Evolutionary conservation across 352 stramenopile genomes (phyloP), one percentile per base, ranked within the genome.

Genomic region (Pythium sp.): DNA sequence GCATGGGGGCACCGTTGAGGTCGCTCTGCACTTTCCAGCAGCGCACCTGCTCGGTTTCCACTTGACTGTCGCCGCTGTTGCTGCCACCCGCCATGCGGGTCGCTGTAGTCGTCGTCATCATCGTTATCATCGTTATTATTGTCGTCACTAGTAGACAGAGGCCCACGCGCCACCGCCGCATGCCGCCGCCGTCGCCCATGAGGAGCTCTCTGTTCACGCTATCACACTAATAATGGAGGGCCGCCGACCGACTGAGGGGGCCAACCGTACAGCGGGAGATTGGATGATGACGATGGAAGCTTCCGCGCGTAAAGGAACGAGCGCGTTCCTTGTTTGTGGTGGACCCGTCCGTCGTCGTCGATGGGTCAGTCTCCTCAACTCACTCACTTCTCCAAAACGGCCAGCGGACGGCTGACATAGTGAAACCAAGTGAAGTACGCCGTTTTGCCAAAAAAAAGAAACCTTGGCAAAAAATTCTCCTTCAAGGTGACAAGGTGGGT

Each of bases 1-100:
- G 53, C 47, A 61, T 18, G n/a, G 63, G 61, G 53, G 63, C 64
- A 22, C 58, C 47, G 34, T 68, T 49, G 8, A 41, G 64, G 32
- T 32, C 9, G 9, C n/a, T 69, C 59, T 82, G 63, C 30, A 86
- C 76, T 65, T 77, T 53, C 77, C 79, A 84, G 67, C 79, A 84
- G 4, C 47, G 68, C 22, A 80, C 74, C 11, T 46, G 57, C 54
- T 51, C 43, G 2, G 49, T 43, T 30, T 32, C n/a, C 2, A 62
- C 51, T 0, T 57, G 38, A 46, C 12, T 46, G 18, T 9, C 30
- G 46, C 55, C 43, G 7, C 26, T 26, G 24, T 3, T 36, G n/a
- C 18, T 32, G 46, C 15, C 12, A 7, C 49, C 53, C 26, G 54
- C 63, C 51, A 32, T 57, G 36, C 1, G 4, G 34, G 58, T 41